Base-by-base conservation (phyloP, 2,329 filamentous ascomycete genomes). In the Hypoxylon sp. region DNA sequence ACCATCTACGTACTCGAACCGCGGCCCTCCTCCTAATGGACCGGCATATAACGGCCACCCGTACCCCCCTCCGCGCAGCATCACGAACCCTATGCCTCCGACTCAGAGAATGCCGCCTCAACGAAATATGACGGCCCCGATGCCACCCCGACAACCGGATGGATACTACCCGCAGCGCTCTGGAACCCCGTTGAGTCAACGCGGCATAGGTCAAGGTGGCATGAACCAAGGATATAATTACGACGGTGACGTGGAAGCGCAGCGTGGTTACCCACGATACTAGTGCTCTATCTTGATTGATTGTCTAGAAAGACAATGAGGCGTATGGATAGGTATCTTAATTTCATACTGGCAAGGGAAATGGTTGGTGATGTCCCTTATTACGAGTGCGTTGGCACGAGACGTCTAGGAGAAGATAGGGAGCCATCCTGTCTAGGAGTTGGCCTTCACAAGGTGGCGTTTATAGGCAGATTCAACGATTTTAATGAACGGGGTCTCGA, bases 51-150 rank as follows among this genome's bases (percentile, higher is more conserved):
- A 68, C 47, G 68, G 70, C 17, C 73, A 71, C 46, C 68, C 64
- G 6, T 74, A 71, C 56, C 65, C 70, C 28, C 75, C 78, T 0
- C 59, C 70, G 55, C 77, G 82, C 32, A 83, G 80, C 56, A 75
- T 76, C 26, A 82, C 81, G 13, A 76, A 77, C 0, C 77, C 78
- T 3, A 67, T 78, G 13, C 72, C 76, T 24, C 70, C 72, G 8
- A 68, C 66, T 6, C 70, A 76, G 24, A 76, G 73, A 34, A 75
- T 74, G 39, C 76, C 77, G 26, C 79, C 80, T 0, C 78, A 78
- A 65, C 77, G 82, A 52, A 83, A 80, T 57, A 78, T 83, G 77
- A 84, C 82, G 20, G 79, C 78, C 3, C 79, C 80, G 3, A 69
- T 78, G 56, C 75, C 77, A 13, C 68, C 71, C 26, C 71, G 75